Evolutionary conservation across 2,329 filamentous ascomycete species (phyloP).

Genomic region (Penicillium sp.): DNA sequence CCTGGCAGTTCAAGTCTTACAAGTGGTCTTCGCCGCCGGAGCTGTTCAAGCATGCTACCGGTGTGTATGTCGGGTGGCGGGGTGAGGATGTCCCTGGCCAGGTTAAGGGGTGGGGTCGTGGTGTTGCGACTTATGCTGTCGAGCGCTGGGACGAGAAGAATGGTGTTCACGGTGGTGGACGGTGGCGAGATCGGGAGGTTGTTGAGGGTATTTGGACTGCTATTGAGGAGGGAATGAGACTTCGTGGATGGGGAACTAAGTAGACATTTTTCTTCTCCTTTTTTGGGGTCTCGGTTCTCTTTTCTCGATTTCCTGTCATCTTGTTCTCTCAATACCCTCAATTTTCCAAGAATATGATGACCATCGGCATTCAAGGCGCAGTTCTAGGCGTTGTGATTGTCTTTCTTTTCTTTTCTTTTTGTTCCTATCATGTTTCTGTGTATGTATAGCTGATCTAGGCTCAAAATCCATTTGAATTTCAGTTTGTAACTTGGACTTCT

Average conservation of each 20-base stretch:
- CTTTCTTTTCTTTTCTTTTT: not conserved
- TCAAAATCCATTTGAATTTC: not conserved
- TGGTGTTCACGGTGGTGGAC: slow-evolving; percentile 35
- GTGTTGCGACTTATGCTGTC: slow-evolving; percentile 75
- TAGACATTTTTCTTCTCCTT: slow-evolving; percentile 14
- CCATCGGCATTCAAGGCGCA: slow-evolving; percentile 11
- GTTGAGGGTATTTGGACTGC: slow-evolving; percentile 90
- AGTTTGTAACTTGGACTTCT: not conserved
- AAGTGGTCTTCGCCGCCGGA: slow-evolving; percentile 90
- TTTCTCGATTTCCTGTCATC: slow-evolving; percentile 4
- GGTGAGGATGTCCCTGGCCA: slow-evolving; percentile 76
- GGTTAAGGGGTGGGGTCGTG: slow-evolving; percentile 80
- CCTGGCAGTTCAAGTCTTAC: slow-evolving; percentile 98
- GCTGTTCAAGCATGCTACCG: slow-evolving; percentile 83
- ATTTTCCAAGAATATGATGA: slow-evolving; percentile 7
- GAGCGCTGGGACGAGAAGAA: slow-evolving; percentile 71
- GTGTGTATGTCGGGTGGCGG: slow-evolving; percentile 88
- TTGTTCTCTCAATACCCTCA: slow-evolving; percentile 8
- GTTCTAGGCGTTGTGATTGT: slow-evolving; percentile 13
- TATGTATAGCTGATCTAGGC: not conserved
- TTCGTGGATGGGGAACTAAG: slow-evolving; percentile 68
- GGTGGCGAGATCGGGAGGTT: slow-evolving; percentile 88
- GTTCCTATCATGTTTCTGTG: not conserved
- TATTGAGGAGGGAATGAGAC: slow-evolving; percentile 84
- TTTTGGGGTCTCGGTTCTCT: not conserved